Percentiles rank a stretch among this genome's conserved stretches.
Conservation (phyloP, 192 early-diverging fungal species). For the Chytriomyces sp. region DNA sequence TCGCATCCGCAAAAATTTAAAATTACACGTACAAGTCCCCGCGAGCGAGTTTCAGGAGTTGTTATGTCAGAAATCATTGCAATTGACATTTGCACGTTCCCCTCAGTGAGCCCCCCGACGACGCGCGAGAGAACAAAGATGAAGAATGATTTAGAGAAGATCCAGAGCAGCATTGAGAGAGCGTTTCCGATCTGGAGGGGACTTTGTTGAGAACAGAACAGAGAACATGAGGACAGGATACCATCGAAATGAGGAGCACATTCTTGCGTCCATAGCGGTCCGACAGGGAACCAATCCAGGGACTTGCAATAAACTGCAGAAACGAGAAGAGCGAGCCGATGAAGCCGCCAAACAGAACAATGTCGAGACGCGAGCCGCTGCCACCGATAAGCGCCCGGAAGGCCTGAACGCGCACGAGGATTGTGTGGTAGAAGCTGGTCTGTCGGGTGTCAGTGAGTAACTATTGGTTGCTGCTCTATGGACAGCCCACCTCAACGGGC, state of each 20-base stretch:
- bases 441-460: constrained; percentile 20
- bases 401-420: constrained; percentile 44
- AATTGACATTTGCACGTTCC: constrained; percentile 95
- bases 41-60: constrained; percentile 70
- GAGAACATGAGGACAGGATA: constrained; percentile 31
- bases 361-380: constrained; percentile 46
- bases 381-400: constrained; percentile 44
- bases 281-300: constrained; percentile 77
- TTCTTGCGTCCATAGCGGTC: constrained; percentile 81
- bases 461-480: not conserved
- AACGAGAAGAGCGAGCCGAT: constrained; percentile 93
- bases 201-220: constrained; percentile 4
- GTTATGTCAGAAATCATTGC: constrained; percentile 97
- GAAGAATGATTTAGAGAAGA: constrained; percentile 80
- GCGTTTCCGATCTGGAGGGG: constrained; percentile 83
- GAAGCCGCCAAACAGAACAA: constrained; percentile 89
- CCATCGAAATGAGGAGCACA: constrained; percentile 86
- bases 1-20: not conserved
- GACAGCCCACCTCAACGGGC: constrained; percentile 50
- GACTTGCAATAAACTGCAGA: constrained; percentile 85
- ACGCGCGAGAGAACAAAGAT: constrained; percentile 83
- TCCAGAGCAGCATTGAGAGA: constrained; percentile 87
- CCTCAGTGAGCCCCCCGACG: constrained; percentile 93
- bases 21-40: constrained; percentile 69
- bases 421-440: constrained; percentile 39